Percentiles rank a stretch among this genome's conserved stretches.
phyloP scores from a whole-genome alignment of 2,329 filamentous ascomycete species.

The Scedosporium apiospermum region DNA sequence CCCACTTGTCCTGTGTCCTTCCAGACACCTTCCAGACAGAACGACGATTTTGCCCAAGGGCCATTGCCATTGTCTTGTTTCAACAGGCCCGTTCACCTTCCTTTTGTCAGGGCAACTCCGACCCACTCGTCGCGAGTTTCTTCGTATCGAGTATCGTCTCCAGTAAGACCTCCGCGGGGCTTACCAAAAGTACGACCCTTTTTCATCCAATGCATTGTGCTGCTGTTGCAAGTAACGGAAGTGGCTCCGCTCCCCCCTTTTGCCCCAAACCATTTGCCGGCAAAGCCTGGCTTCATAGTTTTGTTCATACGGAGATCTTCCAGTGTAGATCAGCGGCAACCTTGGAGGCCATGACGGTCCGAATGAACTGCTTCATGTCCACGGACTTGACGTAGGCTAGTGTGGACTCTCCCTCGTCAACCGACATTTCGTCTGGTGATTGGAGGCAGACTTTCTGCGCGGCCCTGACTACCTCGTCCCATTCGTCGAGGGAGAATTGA shows the following conservation, averaged over 20 bases:
- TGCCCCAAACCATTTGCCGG: background rate
- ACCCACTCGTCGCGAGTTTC: slow-evolving; percentile 1
- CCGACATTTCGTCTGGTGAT: slow-evolving; percentile 21
- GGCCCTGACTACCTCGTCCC: slow-evolving; percentile 59
- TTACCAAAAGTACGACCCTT: background rate
- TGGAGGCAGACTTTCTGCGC: slow-evolving; percentile 58
- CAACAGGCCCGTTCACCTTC: background rate
- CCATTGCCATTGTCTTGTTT: slow-evolving; percentile 1
- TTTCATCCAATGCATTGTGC: background rate
- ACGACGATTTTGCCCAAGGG: background rate
- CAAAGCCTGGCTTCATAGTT: background rate
- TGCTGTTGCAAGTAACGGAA: background rate
- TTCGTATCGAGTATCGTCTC: slow-evolving; percentile 3
- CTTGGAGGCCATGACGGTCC: slow-evolving; percentile 49
- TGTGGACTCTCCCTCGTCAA: slow-evolving; percentile 36
- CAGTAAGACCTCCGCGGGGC: background rate
- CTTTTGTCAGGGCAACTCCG: background rate
- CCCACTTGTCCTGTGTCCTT: background rate
- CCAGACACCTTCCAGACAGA: background rate
- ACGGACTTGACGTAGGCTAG: slow-evolving; percentile 29
- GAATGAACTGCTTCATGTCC: slow-evolving; percentile 50
- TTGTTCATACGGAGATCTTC: slow-evolving; percentile 32
- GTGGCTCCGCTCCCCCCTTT: background rate
- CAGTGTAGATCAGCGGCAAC: slow-evolving; percentile 45
- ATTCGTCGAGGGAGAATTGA: slow-evolving; percentile 62